phyloP scores from a whole-genome alignment of 768 basidiomycete genomes.

The Leucosporidium yakuticum region DNA sequence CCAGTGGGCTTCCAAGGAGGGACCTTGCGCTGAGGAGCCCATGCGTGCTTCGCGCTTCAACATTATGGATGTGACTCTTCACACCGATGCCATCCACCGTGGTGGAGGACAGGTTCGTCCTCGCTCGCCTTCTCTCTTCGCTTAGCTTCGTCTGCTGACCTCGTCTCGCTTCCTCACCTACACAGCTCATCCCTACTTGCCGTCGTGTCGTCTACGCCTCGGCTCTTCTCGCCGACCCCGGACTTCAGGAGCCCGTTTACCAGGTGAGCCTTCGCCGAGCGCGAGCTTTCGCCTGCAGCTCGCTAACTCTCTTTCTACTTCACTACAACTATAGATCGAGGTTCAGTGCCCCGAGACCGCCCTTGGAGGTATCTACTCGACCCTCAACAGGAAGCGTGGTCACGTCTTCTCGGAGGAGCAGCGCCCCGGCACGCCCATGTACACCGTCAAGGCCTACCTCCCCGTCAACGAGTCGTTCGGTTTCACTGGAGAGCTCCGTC shows the following conservation, averaged over 20 bases:
- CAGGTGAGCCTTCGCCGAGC: slow-evolving; percentile 42
- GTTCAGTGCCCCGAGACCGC: too few relatives aligned
- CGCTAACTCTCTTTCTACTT: slow-evolving; percentile 59
- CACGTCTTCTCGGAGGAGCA: slow-evolving; percentile 98
- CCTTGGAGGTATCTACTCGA: slow-evolving; percentile 58
- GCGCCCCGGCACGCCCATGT: slow-evolving; percentile 95
- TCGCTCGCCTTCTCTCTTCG: neutral
- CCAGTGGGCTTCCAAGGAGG: slow-evolving; percentile 92
- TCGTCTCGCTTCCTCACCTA: neutral
- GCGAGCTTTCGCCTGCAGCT: neutral
- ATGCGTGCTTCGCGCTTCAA: slow-evolving; percentile 98
- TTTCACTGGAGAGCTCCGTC: slow-evolving; percentile 93
- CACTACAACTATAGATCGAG: slow-evolving; percentile 47
- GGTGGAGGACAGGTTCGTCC: slow-evolving; percentile 74
- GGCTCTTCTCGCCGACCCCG: slow-evolving; percentile 80
- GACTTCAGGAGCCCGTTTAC: slow-evolving; percentile 94
- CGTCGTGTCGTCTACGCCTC: slow-evolving; percentile 96
- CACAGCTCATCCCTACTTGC: slow-evolving; percentile 86
- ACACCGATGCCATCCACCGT: slow-evolving; percentile 98
- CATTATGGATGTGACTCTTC: slow-evolving; percentile 61
- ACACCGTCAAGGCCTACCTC: slow-evolving; percentile 92
- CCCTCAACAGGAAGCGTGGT: slow-evolving; percentile 55
- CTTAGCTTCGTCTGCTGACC: neutral
- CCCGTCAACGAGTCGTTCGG: slow-evolving; percentile 79
- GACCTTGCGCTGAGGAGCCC: slow-evolving; percentile 85